A percentile compares a stretch with the other conserved stretches of the same genome.
Conservation (phyloP, 1,284 basidiomycete genomes). For the Papiliotrema fonsecae region DNA sequence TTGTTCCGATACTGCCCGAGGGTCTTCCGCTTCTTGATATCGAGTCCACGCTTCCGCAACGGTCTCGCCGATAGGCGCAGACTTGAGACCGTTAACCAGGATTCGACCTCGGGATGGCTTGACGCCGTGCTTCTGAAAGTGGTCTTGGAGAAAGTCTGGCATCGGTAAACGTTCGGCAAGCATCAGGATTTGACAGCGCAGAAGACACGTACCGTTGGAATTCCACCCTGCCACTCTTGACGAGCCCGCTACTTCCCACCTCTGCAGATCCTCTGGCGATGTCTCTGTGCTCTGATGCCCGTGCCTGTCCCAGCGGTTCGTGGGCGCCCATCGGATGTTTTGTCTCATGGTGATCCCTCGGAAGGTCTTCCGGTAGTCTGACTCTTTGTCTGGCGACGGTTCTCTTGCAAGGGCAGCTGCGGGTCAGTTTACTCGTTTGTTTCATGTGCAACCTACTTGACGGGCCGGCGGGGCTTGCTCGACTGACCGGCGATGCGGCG, state of each 20-base stretch:
- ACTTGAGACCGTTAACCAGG: constrained; percentile 31
- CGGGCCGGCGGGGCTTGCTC: constrained; percentile 11
- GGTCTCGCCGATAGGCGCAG: constrained; percentile 28
- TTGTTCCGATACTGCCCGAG: constrained; percentile 34
- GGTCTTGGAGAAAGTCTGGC: constrained; percentile 29
- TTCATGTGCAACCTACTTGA: constrained; percentile 12
- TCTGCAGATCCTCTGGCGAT: not conserved
- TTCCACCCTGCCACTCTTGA: not conserved
- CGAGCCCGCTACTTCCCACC: not conserved
- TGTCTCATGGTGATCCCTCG: constrained; percentile 19
- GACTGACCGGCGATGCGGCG: constrained; percentile 5
- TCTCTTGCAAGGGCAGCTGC: not conserved
- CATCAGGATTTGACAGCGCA: not conserved
- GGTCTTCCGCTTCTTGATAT: constrained; percentile 42
- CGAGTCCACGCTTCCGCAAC: constrained; percentile 35
- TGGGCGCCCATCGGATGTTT: constrained; percentile 30
- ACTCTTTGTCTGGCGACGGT: constrained; percentile 5
- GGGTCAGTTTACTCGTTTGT: not conserved
- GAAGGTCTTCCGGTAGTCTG: constrained; percentile 32
- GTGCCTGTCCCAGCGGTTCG: constrained; percentile 18
- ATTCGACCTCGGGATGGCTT: constrained; percentile 1
- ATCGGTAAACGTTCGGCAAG: not conserved
- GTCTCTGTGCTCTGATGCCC: not conserved
- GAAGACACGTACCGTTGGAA: not conserved
- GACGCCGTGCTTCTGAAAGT: constrained; percentile 17